phyloP scores from a whole-genome alignment of 768 basidiomycete species.

The Boletus sp. region DNA sequence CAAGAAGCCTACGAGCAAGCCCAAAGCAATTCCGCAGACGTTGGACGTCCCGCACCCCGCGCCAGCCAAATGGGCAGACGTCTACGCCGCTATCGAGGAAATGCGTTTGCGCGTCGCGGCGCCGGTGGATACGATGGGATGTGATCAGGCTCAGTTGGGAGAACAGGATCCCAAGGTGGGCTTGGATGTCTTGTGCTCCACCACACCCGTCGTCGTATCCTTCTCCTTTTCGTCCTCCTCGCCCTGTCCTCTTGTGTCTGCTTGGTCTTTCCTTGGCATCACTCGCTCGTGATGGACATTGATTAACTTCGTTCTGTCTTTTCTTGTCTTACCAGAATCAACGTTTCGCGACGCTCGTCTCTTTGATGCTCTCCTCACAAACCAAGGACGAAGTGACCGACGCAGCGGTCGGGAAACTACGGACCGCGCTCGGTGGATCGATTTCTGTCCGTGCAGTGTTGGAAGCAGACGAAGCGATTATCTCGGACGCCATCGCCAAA shows the following conservation, averaged over 20 bases:
- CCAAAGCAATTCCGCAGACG: conserved; percentile 51
- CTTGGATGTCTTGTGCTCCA: not conserved
- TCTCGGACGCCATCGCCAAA: conserved; percentile 77
- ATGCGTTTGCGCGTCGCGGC: conserved; percentile 74
- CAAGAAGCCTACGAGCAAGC: conserved; percentile 45
- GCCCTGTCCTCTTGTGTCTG: not conserved
- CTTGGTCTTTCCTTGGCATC: not conserved
- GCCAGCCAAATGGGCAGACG: conserved; percentile 64
- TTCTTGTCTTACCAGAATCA: conserved; percentile 49
- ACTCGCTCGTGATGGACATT: not conserved
- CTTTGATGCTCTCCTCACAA: conserved; percentile 93
- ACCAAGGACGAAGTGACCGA: conserved; percentile 91
- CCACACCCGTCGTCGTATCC: not conserved
- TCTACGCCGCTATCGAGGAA: conserved; percentile 66
- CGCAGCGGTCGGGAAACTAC: conserved; percentile 72
- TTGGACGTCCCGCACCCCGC: conserved; percentile 62
- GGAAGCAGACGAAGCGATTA: conserved; percentile 54
- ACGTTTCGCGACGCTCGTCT: conserved; percentile 82
- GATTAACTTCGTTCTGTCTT: not conserved
- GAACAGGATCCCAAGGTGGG: conserved; percentile 66
- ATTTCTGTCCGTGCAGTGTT: conserved; percentile 71
- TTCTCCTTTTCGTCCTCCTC: not conserved
- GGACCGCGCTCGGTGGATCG: conserved; percentile 71
- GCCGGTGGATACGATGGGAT: conserved; percentile 93
- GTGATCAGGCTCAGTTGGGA: conserved; percentile 62